Conservation (phyloP, 164 flowering plant species). For the Akebia trifoliata region DNA sequence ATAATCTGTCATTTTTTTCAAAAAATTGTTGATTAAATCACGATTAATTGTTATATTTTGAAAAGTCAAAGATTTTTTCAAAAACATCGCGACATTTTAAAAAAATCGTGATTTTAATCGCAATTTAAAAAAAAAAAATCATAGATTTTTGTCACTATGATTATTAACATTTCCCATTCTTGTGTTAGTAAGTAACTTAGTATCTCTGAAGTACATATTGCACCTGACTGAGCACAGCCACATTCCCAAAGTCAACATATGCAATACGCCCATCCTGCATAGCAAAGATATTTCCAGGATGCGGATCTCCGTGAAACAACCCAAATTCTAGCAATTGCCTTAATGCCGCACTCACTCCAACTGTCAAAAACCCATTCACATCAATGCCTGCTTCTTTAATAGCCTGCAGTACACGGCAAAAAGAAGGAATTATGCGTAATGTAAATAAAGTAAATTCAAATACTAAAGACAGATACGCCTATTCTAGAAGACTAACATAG, state of each 20-base stretch:
- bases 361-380: slow-evolving; percentile 81
- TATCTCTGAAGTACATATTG: background rate
- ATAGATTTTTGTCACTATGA: no score
- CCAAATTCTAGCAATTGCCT: slow-evolving; percentile 95
- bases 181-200: no score
- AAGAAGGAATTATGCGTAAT: background rate
- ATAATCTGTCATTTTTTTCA: no score
- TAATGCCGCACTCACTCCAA: slow-evolving; percentile 98
- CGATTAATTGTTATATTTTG: no score
- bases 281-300: slow-evolving; percentile 98
- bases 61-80: no score
- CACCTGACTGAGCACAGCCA: slow-evolving; percentile 98
- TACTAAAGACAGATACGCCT: background rate
- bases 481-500: background rate
- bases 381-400: slow-evolving; percentile 83
- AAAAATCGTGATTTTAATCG: no score
- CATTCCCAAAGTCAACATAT: slow-evolving; percentile 98
- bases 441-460: background rate
- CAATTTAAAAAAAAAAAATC: no score
- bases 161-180: no score
- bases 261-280: slow-evolving; percentile 99
- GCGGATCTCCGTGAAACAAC: slow-evolving; percentile 96
- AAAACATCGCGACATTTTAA: no score
- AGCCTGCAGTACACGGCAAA: slow-evolving; percentile 45
- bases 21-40: no score